Evolutionary conservation across 2,329 filamentous ascomycete species (phyloP).

Genomic region (Cucurbitaria berberidis): DNA sequence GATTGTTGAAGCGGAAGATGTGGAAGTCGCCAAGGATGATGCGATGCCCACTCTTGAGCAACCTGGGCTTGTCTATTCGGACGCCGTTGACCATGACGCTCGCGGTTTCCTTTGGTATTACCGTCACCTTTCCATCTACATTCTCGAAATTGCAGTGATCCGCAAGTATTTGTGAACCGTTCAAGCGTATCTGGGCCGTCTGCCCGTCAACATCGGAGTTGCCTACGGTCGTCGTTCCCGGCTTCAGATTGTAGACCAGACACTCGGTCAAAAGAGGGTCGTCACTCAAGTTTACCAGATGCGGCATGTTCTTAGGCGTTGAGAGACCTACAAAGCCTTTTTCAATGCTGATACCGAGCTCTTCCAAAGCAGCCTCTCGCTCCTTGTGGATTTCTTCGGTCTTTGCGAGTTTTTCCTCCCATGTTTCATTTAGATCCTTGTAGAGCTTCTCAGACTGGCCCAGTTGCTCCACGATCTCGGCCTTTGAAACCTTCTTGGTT

Average conservation of each 20-base stretch:
- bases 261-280: conserved; percentile 89
- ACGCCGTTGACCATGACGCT: conserved; percentile 98
- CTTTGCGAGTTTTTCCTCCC: conserved; percentile 94
- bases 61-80: conserved; percentile 82
- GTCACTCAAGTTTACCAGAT: conserved; percentile 91
- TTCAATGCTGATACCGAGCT: conserved; percentile 97
- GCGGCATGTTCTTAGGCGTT: conserved; percentile 98
- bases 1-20: conserved; percentile 98
- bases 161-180: conserved; percentile 88
- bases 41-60: conserved; percentile 88
- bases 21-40: conserved; percentile 98
- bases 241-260: conserved; percentile 96
- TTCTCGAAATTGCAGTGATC: conserved; percentile 97
- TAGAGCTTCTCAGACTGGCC: conserved; percentile 96
- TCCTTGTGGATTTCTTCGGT: conserved; percentile 98
- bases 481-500: conserved; percentile 95
- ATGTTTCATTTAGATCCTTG: conserved; percentile 95
- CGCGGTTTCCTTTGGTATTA: conserved; percentile 87
- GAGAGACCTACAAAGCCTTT: conserved; percentile 96
- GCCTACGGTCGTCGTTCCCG: conserved; percentile 89
- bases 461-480: conserved; percentile 95
- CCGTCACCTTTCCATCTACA: conserved; percentile 86
- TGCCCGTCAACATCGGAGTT: conserved; percentile 83
- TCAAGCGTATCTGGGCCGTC: conserved; percentile 87
- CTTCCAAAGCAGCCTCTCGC: conserved; percentile 90